These are phyloP conservation scores for Cicer arietinum DNA, from an alignment of 306 rosid genomes.

Conservation along the genomic window DNA sequence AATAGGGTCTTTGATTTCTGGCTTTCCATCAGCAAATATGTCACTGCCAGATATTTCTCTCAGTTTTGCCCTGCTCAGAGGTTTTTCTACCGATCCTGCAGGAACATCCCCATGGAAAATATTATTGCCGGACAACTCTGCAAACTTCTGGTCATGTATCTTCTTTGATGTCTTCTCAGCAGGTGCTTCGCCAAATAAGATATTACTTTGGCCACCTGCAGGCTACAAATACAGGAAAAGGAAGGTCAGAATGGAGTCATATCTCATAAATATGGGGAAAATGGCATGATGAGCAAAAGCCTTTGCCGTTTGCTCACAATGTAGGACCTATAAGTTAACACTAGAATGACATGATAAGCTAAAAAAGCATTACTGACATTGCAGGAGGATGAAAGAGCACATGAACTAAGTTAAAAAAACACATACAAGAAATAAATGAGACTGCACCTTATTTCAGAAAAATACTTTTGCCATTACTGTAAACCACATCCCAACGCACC, in stretches of 20 bases:
- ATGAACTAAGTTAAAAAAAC: not conserved
- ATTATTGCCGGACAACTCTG: conserved; percentile 82
- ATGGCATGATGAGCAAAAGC: not conserved
- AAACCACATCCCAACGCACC: not conserved
- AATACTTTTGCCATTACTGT: not conserved
- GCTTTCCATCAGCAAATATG: conserved; percentile 87
- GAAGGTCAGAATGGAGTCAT: conserved; percentile 28
- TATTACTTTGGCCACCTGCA: conserved; percentile 95
- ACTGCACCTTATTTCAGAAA: conserved; percentile 10
- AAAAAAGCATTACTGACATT: not conserved
- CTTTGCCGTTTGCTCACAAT: not conserved
- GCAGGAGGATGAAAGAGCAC: conserved; percentile 26
- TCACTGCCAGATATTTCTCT: conserved; percentile 92
- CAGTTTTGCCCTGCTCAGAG: conserved; percentile 81
- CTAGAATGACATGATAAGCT: not conserved
- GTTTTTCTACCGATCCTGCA: conserved; percentile 80
- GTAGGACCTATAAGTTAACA: not conserved
- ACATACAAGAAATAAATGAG: not conserved
- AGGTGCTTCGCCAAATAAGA: conserved; percentile 84
- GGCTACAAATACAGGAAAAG: conserved; percentile 56
- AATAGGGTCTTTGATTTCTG: conserved; percentile 66
- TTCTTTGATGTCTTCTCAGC: conserved; percentile 70
- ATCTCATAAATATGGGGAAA: not conserved
- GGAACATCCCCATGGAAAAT: conserved; percentile 82
- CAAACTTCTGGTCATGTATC: conserved; percentile 85